A percentile compares a stretch with the other conserved stretches of the same genome.
phyloP scores from a whole-genome alignment of 257 asterid genomes.

The Penstemon eatonii region DNA sequence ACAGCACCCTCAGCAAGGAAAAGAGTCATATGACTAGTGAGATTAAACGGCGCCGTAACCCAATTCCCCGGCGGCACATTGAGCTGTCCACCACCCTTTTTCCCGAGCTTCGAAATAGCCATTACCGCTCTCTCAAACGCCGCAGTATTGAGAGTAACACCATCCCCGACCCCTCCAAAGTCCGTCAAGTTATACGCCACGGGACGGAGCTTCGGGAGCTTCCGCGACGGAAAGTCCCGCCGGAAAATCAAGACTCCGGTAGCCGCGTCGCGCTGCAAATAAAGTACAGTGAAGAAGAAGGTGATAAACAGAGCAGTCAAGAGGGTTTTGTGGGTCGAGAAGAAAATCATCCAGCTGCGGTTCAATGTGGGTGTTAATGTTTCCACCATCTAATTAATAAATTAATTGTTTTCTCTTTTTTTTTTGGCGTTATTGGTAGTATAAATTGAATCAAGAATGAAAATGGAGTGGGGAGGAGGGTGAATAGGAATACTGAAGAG shows the following conservation, averaged over 20 bases:
- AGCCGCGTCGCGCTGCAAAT: conserved; percentile 52
- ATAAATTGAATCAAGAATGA: conserved; percentile 17
- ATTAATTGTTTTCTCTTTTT: background rate
- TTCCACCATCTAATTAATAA: conserved; percentile 44
- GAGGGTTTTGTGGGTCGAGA: conserved; percentile 45
- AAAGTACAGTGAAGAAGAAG: conserved; percentile 40
- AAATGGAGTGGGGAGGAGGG: conserved; percentile 34
- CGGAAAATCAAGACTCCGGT: conserved; percentile 40
- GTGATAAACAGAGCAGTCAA: conserved; percentile 39
- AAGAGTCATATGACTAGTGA: conserved; percentile 82
- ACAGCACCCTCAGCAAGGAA: conserved; percentile 80
- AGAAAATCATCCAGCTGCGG: conserved; percentile 47
- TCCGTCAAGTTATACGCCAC: conserved; percentile 65
- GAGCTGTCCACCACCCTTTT: conserved; percentile 78
- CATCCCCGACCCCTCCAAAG: conserved; percentile 84
- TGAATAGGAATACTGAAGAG: too few relatives aligned
- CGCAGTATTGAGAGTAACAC: conserved; percentile 59
- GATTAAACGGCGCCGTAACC: conserved; percentile 86
- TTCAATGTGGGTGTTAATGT: conserved; percentile 42
- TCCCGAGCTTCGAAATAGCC: conserved; percentile 60
- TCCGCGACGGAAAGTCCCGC: conserved; percentile 36
- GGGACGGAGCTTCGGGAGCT: conserved; percentile 54
- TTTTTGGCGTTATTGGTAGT: conserved; percentile 25
- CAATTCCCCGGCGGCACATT: conserved; percentile 76
- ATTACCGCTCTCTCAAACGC: conserved; percentile 70